phyloP scores from a whole-genome alignment of 1,139 yeast genomes.

The Kluyveromyces marxianus region DNA sequence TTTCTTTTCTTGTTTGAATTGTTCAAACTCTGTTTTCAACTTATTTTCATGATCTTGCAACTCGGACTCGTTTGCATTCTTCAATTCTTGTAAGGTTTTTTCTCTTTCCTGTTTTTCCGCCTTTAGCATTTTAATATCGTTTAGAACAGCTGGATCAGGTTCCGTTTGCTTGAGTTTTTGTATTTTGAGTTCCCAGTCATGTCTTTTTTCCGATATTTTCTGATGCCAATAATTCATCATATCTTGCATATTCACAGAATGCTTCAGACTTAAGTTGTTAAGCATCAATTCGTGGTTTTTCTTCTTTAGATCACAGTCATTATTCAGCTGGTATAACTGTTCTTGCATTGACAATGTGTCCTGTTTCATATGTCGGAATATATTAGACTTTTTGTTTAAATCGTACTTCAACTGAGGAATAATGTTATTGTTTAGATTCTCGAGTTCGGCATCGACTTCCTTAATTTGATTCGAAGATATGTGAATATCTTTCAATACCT shows the following conservation, averaged over 20 bases:
- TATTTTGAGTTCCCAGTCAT: slow-evolving; percentile 16
- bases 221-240: slow-evolving; percentile 16
- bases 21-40: slow-evolving; percentile 10
- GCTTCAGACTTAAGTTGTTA: slow-evolving; percentile 14
- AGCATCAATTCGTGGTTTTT: slow-evolving; percentile 13
- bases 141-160: slow-evolving; percentile 16
- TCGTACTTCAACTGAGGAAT: slow-evolving; percentile 15
- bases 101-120: slow-evolving; percentile 11
- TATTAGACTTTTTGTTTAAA: slow-evolving; percentile 10
- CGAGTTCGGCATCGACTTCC: slow-evolving; percentile 22
- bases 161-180: slow-evolving; percentile 15
- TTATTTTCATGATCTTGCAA: slow-evolving; percentile 10
- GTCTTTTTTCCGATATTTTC: slow-evolving; percentile 9
- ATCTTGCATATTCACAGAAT: slow-evolving; percentile 16
- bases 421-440: slow-evolving; percentile 11
- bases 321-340: slow-evolving; percentile 12
- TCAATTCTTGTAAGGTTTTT: slow-evolving; percentile 9
- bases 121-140: slow-evolving; percentile 16
- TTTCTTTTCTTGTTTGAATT: slow-evolving; percentile 14
- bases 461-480: slow-evolving; percentile 20
- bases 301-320: slow-evolving; percentile 13
- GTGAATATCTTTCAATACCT: slow-evolving; percentile 22
- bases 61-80: slow-evolving; percentile 10
- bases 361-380: slow-evolving; percentile 13
- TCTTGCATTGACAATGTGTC: slow-evolving; percentile 13